Conservation (phyloP, 202 grass and related monocot genomes). For the Alloteropsis angusta region DNA sequence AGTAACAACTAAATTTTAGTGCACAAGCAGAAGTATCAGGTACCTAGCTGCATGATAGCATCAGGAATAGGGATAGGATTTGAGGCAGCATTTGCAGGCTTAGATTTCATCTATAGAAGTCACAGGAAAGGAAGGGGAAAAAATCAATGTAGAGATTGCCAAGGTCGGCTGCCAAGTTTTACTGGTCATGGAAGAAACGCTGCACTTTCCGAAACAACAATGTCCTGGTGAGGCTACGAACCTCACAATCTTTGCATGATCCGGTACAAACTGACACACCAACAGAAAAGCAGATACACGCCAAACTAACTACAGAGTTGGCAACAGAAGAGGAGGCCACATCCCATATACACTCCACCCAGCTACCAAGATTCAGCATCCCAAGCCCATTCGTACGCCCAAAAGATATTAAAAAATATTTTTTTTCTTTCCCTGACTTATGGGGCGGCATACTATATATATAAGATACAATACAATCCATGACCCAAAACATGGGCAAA, state of each 20-base stretch:
- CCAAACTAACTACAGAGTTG: constrained; percentile 11
- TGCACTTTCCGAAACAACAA: background rate
- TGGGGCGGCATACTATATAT: background rate
- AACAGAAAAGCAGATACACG: constrained; percentile 30
- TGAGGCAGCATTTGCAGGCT: background rate
- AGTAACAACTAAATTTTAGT: background rate
- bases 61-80: too few relatives aligned
- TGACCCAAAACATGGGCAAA: constrained; percentile 7
- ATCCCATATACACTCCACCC: background rate
- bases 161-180: background rate
- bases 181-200: background rate
- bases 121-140: background rate
- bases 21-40: background rate
- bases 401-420: background rate
- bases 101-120: background rate
- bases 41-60: constrained; percentile 21
- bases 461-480: background rate
- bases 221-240: constrained; percentile 1
- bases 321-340: background rate
- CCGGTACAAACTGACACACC: constrained; percentile 19
- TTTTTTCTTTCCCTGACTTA: background rate
- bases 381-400: constrained; percentile 7
- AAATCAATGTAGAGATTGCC: background rate
- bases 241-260: constrained; percentile 35
- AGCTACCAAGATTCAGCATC: constrained; percentile 17